These are phyloP conservation scores for Calycina herbarum DNA, from an alignment of 2,329 filamentous ascomycete species.

Conservation along the genomic window DNA sequence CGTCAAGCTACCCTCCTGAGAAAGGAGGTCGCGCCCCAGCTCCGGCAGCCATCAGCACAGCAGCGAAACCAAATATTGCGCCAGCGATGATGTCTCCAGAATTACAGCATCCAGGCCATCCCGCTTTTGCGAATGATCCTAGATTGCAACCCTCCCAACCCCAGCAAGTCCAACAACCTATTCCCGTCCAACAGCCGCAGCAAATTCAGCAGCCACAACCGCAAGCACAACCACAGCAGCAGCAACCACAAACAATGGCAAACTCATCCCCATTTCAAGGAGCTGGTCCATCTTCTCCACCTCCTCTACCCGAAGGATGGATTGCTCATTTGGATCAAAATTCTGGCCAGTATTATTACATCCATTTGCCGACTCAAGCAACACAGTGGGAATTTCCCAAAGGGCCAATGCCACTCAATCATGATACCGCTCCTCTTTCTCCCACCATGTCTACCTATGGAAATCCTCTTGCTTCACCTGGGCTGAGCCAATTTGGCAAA, in stretches of 20 bases:
- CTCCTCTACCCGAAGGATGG: constrained; percentile 95
- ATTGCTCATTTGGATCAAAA: constrained; percentile 94
- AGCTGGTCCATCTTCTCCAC: constrained; percentile 76
- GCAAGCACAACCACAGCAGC: constrained; percentile 20
- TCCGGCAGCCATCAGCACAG: constrained; percentile 32
- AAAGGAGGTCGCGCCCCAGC: constrained; percentile 51
- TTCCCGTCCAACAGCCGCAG: constrained; percentile 27
- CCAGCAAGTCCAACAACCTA: constrained; percentile 36
- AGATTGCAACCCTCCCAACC: constrained; percentile 44
- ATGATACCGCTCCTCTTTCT: constrained; percentile 80
- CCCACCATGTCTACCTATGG: constrained; percentile 73
- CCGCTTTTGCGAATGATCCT: constrained; percentile 86
- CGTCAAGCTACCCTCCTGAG: constrained; percentile 70
- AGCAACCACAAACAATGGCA: constrained; percentile 39
- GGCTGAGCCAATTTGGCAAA: constrained; percentile 54
- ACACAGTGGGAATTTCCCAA: constrained; percentile 99
- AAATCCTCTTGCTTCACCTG: constrained; percentile 70
- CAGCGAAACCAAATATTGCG: constrained; percentile 39
- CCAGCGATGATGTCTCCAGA: constrained; percentile 38
- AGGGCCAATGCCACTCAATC: constrained; percentile 83
- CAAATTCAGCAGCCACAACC: constrained; percentile 17
- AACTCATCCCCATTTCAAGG: constrained; percentile 44
- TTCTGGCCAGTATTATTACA: constrained; percentile 98
- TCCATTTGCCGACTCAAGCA: constrained; percentile 89
- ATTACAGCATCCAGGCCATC: constrained; percentile 66